Base-by-base conservation (phyloP, 2,329 filamentous ascomycete genomes). In the Exophiala viscosa region DNA sequence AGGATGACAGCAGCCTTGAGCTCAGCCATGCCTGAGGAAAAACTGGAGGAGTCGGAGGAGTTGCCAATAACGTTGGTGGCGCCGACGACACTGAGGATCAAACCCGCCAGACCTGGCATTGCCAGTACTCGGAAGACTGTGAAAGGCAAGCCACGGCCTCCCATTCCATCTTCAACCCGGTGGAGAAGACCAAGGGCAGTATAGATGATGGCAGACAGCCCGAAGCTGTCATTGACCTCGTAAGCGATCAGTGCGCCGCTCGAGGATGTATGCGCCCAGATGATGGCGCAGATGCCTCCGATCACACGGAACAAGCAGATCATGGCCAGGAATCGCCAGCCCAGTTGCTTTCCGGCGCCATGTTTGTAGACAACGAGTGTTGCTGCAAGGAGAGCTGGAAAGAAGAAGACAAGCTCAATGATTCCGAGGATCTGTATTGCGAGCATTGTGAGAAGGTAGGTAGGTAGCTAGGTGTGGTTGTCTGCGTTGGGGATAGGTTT, bases 301-400 rank as follows among this genome's bases (percentile, higher is more conserved):
- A 79, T 61, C 41, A 82, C 70, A 35, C 81, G 77, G 10, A 75
- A 66, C 5, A 80, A 55, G 28, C 73, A 75, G 62, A 85, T 78
- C 31, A 81, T 60, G 41, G 78, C 61, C 5, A 83, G 69, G 62
- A 77, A 81, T 10, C 78, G 60, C 75, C 79, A 84, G 38, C 79
- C 80, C 0, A 73, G 68, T 50, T 68, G 73, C 39, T 69, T 70
- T 3, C 66, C 60, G 40, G 72, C 64, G 28, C 72, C 72, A 62
- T 73, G 72, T 14, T 65, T 67, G 33, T 51, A 55, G 54, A 66
- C 67, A 35, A 73, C 55, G 48, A 62, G 64, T 6, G 58, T 28
- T 1, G 69, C 60, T 2, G 66, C 39, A 20, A 67, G 56, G 17
- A 69, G 40, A 10, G 66, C 61, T 3, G 71, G 71, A 14, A 67